Evolutionary conservation across 257 asterid genomes (phyloP), one percentile per base, ranked within the genome.

Genomic region (Salvia rosmarinus): DNA sequence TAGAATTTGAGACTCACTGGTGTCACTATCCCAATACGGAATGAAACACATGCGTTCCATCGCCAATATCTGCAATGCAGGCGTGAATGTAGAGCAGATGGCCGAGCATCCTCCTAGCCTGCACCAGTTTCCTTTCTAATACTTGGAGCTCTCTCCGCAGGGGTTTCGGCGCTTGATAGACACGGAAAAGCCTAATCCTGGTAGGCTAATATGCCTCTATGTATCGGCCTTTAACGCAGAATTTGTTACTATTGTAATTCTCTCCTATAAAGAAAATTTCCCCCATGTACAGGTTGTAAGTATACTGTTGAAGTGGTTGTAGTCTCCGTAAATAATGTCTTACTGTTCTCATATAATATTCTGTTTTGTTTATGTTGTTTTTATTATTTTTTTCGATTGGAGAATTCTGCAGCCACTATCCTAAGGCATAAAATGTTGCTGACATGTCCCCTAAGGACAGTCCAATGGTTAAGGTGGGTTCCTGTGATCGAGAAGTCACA

Each of bases 11-110:
- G 85, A 81, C 85, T 5, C 80, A 79, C 8, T 94, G 99, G 23
- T 96, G 99, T 20, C 96, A 12, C 75, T 94, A 42, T 86, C 98
- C 72, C 98, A 91, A 58, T 94, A 94, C 55, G 99, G 99, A 69
- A 89, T 91, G 96, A 94, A 89, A 78, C 99, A 94, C 83, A 91
- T 88, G 99, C 95, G 99, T 12, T 83, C 98, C 3, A 74, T 94
- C 37, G 99, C 96, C 40, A 91, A 91, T 74, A 84, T 94, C 30
- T 94, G 99, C 88, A 94, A 94, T 10, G 84, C 87, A 16, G 95
- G 96, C n/a, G 83, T 89, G 67, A 76, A 44, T 9, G 70, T 0
- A 56, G 93, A 85, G 57, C 96, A 85, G 80, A 85, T 94, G 98
- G 90, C 79, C 0, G 96, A 75, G 99, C 86, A 32, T 88, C 96